phyloP scores from a whole-genome alignment of 192 early-diverging fungal genomes.

The Coemansia sp. region DNA sequence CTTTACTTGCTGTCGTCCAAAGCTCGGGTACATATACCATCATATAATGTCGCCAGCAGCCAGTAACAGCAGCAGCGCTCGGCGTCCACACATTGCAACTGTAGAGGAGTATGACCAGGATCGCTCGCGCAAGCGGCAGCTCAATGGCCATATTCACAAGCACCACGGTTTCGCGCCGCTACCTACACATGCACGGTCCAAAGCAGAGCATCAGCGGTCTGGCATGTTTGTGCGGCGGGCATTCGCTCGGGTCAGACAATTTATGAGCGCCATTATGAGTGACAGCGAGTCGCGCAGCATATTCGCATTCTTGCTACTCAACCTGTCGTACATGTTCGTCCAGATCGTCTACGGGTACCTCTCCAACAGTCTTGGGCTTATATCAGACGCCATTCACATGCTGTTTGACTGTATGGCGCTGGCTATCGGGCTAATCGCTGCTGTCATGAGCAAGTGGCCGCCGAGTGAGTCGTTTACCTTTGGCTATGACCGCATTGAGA shows the following conservation, averaged over 20 bases:
- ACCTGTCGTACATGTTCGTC: slow-evolving; percentile 90
- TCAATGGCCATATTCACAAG: slow-evolving; percentile 6
- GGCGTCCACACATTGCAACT: slow-evolving; percentile 33
- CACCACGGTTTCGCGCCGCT: background rate
- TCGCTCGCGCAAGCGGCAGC: slow-evolving; percentile 15
- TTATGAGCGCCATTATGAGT: slow-evolving; percentile 28
- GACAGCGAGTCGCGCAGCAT: slow-evolving; percentile 81
- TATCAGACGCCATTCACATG: slow-evolving; percentile 98
- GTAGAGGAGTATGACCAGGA: slow-evolving; percentile 42
- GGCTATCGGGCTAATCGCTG: slow-evolving; percentile 81
- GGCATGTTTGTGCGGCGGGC: background rate
- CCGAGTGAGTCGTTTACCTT: slow-evolving; percentile 67
- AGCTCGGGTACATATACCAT: background rate
- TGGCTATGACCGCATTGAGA: slow-evolving; percentile 90
- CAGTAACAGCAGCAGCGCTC: background rate
- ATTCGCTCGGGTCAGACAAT: background rate
- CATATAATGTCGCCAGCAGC: slow-evolving; percentile 13
- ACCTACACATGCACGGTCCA: background rate
- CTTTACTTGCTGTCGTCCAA: background rate
- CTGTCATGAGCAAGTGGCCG: slow-evolving; percentile 90
- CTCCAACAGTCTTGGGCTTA: slow-evolving; percentile 85
- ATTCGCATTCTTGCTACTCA: slow-evolving; percentile 90
- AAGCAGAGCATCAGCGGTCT: background rate
- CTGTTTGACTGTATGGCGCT: slow-evolving; percentile 94
- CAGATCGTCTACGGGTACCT: slow-evolving; percentile 79